Evolutionary conservation across 2,329 filamentous ascomycete species (phyloP), one percentile per base, ranked within the genome.

Genomic region (Teratosphaeria viscida): DNA sequence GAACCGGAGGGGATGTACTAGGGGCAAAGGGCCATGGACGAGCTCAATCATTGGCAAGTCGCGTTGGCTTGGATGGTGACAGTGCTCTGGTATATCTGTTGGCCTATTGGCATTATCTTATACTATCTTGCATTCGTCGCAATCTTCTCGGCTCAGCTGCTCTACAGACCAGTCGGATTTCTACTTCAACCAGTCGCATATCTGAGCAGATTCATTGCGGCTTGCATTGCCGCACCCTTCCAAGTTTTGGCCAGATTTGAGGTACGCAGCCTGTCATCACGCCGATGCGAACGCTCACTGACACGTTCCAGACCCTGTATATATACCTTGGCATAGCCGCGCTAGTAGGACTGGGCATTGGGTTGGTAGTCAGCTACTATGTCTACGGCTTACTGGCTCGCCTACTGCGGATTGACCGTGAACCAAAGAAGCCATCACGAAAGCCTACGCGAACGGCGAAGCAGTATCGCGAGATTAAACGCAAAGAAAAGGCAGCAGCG

Each of bases 321-420:
- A 79, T 81, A 67, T 86, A 80, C 67, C 77, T 91, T 54, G 85
- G 84, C 55, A 80, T 85, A 27, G 89, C 88, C 7, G 79, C 82
- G 35, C 72, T 88, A 19, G 78, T 90, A 57, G 89, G 89, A n/a
- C 74, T 85, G 57, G 56, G 83, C 11, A 76, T 85, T 32, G 89
- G 88, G 57, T 72, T 85, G 56, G 64, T 82, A 19, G 72, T 91
- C 52, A 80, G 83, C 67, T 73, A 83, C 57, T 73, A 83, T 57
- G 77, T 79, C 19, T 86, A 84, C 60, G 77, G 75, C 59, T 68
- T 81, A 34, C 54, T 70, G 6, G 56, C 63, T 7, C 57, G 54
- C 23, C 43, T 66, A 3, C 61, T 70, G 2, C 39, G 59, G n/a
- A 59, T 71, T 5, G 65, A 68, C 49, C 55, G 62, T 11, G 58